Conservation (phyloP, 2,329 filamentous ascomycete species). For the Calcarisporium arbuscula region DNA sequence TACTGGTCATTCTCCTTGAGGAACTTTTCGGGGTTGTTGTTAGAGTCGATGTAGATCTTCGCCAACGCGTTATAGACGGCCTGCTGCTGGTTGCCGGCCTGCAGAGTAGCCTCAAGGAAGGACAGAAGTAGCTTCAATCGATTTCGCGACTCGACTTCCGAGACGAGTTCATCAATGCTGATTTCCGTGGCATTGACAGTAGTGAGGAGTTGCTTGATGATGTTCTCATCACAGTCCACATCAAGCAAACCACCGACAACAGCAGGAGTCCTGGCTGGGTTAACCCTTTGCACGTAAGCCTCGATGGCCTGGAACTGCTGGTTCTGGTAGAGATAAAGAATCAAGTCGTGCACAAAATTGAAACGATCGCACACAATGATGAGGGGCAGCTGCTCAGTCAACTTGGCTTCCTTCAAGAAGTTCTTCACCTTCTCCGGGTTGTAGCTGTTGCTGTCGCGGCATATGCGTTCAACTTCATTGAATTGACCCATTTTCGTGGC, state of each 20-base stretch:
- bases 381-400: constrained; percentile 87
- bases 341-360: constrained; percentile 95
- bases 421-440: constrained; percentile 98
- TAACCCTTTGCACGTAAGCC: constrained; percentile 94
- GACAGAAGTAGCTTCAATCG: constrained; percentile 90
- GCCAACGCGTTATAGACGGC: constrained; percentile 95
- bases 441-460: constrained; percentile 84
- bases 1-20: constrained; percentile 96
- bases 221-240: constrained; percentile 92
- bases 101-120: constrained; percentile 89
- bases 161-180: constrained; percentile 88
- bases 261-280: constrained; percentile 82
- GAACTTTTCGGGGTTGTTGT: constrained; percentile 97
- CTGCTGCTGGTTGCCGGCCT: constrained; percentile 88
- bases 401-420: constrained; percentile 92
- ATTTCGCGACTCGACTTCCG: constrained; percentile 93
- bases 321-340: constrained; percentile 96
- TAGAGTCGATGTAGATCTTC: constrained; percentile 99
- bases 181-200: constrained; percentile 82
- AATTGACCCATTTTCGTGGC: constrained; percentile 90
- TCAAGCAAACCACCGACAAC: constrained; percentile 91
- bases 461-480: constrained; percentile 94
- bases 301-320: constrained; percentile 99
- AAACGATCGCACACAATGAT: constrained; percentile 99
- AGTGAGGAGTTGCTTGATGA: constrained; percentile 85